phyloP scores from a whole-genome alignment of 2,329 filamentous ascomycete genomes.

The Camillea tinctor region DNA sequence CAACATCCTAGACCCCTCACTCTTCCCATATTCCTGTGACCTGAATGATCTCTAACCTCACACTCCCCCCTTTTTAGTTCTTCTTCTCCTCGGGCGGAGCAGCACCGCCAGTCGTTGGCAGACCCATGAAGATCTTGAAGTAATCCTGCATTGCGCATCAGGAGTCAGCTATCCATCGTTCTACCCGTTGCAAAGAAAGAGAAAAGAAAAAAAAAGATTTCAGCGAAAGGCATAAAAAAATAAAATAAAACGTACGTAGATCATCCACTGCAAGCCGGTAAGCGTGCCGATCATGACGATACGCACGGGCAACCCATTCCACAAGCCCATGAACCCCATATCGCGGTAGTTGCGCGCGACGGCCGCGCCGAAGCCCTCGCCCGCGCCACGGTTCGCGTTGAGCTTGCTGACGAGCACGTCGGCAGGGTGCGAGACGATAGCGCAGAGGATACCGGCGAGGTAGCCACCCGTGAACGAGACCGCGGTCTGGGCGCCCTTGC shows the following conservation, averaged over 20 bases:
- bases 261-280: slow-evolving; percentile 91
- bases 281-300: slow-evolving; percentile 88
- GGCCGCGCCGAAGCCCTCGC: slow-evolving; percentile 77
- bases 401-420: slow-evolving; percentile 94
- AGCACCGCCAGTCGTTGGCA: slow-evolving; percentile 77
- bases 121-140: slow-evolving; percentile 86
- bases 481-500: slow-evolving; percentile 77
- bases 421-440: slow-evolving; percentile 75
- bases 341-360: slow-evolving; percentile 79
- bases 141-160: slow-evolving; percentile 56
- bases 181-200: neutral
- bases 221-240: neutral
- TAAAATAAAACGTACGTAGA: slow-evolving; percentile 60
- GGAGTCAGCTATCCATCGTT: slow-evolving; percentile 16
- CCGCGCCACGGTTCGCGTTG: slow-evolving; percentile 73
- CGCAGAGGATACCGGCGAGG: slow-evolving; percentile 84
- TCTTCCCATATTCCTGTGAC: no score
- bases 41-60: neutral
- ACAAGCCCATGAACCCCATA: slow-evolving; percentile 83
- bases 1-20: no score
- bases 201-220: neutral
- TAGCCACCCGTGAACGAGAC: slow-evolving; percentile 85
- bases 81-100: slow-evolving; percentile 53
- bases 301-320: slow-evolving; percentile 81
- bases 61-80: slow-evolving; percentile 30